Conservation (phyloP, 2,329 filamentous ascomycete genomes). For the Fusarium euwallaceae region DNA sequence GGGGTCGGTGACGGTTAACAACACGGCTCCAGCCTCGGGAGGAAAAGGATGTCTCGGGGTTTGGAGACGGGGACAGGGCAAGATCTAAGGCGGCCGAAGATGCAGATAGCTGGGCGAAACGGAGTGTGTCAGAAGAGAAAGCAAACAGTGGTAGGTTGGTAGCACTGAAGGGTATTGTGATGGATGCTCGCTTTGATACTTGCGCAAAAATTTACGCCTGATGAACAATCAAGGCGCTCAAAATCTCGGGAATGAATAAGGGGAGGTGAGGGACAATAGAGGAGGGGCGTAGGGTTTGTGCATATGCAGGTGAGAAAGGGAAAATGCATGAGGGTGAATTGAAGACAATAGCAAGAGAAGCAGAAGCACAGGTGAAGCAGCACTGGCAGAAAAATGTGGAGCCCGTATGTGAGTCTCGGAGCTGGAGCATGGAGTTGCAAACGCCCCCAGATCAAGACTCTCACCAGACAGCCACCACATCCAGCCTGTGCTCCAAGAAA, state of each 20-base stretch:
- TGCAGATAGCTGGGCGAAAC: slow-evolving; percentile 75
- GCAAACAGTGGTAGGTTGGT: slow-evolving; percentile 29
- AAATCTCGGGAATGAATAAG: slow-evolving; percentile 7
- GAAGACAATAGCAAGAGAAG: slow-evolving; percentile 16
- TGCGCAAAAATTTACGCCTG: slow-evolving; percentile 2
- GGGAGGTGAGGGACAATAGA: neutral
- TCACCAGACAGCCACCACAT: neutral
- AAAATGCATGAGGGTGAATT: slow-evolving; percentile 24
- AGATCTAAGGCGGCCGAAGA: slow-evolving; percentile 86
- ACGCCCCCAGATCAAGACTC: slow-evolving; percentile 19
- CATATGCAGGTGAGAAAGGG: slow-evolving; percentile 6
- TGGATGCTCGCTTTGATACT: slow-evolving; percentile 3
- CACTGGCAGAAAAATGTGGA: slow-evolving; percentile 39
- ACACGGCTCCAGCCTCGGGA: slow-evolving; percentile 69
- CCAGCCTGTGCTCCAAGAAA: neutral
- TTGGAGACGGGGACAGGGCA: slow-evolving; percentile 76
- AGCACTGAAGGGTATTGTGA: neutral
- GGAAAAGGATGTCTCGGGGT: slow-evolving; percentile 64
- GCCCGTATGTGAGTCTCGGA: slow-evolving; percentile 22
- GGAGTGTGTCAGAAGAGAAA: slow-evolving; percentile 51
- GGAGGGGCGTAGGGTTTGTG: slow-evolving; percentile 4
- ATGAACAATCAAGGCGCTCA: slow-evolving; percentile 13
- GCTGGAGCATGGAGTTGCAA: slow-evolving; percentile 25
- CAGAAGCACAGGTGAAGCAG: slow-evolving; percentile 32
- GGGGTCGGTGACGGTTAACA: slow-evolving; percentile 77